Evolutionary conservation across 2,329 filamentous ascomycete genomes (phyloP).

Genomic region (Elsinoe perseae): DNA sequence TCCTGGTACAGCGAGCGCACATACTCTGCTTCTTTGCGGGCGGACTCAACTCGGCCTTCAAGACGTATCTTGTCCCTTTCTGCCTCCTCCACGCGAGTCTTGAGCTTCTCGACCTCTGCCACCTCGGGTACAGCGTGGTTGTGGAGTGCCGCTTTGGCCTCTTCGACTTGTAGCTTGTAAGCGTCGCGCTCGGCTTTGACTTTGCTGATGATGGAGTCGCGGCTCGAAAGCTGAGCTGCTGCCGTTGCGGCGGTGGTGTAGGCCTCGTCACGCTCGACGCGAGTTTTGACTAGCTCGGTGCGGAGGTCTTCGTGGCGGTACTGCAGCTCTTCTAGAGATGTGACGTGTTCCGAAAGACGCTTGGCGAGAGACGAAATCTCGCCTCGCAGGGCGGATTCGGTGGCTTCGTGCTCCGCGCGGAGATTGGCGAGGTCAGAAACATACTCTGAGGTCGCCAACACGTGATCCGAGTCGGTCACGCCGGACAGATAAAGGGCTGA

Average conservation of each 20-base stretch:
- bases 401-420: conserved; percentile 2
- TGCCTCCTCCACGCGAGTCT: conserved; percentile 20
- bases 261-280: conserved; percentile 24
- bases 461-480: conserved; percentile 36
- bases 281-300: conserved; percentile 22
- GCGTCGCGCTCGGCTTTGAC: conserved; percentile 24
- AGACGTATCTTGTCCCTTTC: conserved; percentile 20
- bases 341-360: conserved; percentile 25
- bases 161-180: conserved; percentile 26
- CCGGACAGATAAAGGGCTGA: conserved; percentile 33
- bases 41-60: conserved; percentile 27
- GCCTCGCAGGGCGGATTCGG: background rate
- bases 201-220: conserved; percentile 17
- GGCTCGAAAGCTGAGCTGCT: conserved; percentile 20
- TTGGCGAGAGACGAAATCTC: conserved; percentile 17
- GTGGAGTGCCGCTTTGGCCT: conserved; percentile 24
- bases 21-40: conserved; percentile 49
- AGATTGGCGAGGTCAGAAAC: conserved; percentile 1
- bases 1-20: conserved; percentile 53
- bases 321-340: conserved; percentile 28
- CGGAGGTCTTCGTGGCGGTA: conserved; percentile 29
- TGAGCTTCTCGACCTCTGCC: conserved; percentile 27
- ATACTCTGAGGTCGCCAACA: background rate
- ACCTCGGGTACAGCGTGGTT: conserved; percentile 28
- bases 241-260: conserved; percentile 22